phyloP scores from a whole-genome alignment of 176 grass and related monocot species.

The Oryza punctata region DNA sequence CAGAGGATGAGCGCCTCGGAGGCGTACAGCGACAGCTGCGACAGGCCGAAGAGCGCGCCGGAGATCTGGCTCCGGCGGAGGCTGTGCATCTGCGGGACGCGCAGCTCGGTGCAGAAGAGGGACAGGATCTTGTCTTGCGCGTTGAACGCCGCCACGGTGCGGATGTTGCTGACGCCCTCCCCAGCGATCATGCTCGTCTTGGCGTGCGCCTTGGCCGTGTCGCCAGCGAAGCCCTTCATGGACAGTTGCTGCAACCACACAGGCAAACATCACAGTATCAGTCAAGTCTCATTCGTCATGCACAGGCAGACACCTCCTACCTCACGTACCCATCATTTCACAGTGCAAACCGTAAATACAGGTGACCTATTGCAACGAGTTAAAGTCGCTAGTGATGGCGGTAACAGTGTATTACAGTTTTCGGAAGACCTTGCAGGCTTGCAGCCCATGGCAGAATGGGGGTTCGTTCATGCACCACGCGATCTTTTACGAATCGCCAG shows the following conservation, averaged over 20 bases:
- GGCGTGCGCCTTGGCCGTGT: constrained; percentile 88
- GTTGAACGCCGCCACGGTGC: constrained; percentile 89
- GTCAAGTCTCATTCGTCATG: not conserved
- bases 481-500: constrained; percentile 30
- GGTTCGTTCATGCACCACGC: constrained; percentile 17
- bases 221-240: constrained; percentile 72
- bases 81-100: constrained; percentile 71
- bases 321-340: not conserved
- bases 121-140: constrained; percentile 88
- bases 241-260: constrained; percentile 67
- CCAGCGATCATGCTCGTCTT: constrained; percentile 92
- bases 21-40: constrained; percentile 72
- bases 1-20: constrained; percentile 90
- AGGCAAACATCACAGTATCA: too few species aligned
- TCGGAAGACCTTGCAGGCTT: not conserved
- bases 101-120: constrained; percentile 73
- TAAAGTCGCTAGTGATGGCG: not conserved
- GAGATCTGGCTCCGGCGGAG: constrained; percentile 74
- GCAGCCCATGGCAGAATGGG: not conserved
- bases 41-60: constrained; percentile 65
- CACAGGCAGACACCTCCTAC: not conserved
- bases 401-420: not conserved
- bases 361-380: not conserved
- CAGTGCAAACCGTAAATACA: constrained; percentile 12
- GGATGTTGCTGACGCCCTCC: constrained; percentile 90